These are phyloP conservation scores for Sutorius eximius DNA, from an alignment of 1,284 basidiomycete species.

Conservation along the genomic window DNA sequence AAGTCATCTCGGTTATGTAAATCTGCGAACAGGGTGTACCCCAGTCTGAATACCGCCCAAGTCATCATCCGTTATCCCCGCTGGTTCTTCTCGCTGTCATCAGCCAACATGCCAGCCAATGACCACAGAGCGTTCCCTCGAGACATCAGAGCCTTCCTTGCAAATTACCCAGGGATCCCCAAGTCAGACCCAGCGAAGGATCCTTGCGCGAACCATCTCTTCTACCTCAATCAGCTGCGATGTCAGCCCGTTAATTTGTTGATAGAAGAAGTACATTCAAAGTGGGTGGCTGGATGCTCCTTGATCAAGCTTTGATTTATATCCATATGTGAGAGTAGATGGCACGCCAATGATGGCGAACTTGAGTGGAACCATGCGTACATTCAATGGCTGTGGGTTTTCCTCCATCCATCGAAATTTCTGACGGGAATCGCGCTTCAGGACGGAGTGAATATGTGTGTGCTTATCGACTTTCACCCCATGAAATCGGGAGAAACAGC, in stretches of 20 bases:
- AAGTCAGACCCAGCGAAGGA: slow-evolving; percentile 37
- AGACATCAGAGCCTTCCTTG: slow-evolving; percentile 64
- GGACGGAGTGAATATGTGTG: slow-evolving; percentile 63
- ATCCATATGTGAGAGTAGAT: slow-evolving; percentile 40
- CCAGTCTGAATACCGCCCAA: background rate
- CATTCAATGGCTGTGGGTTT: slow-evolving; percentile 71
- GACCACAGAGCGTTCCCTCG: slow-evolving; percentile 38
- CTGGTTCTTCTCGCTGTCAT: slow-evolving; percentile 11
- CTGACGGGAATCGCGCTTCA: slow-evolving; percentile 26
- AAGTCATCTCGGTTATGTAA: background rate
- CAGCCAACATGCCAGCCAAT: slow-evolving; percentile 17
- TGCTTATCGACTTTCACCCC: slow-evolving; percentile 63
- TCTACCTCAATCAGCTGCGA: slow-evolving; percentile 58
- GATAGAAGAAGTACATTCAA: slow-evolving; percentile 63
- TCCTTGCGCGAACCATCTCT: slow-evolving; percentile 54
- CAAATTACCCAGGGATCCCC: slow-evolving; percentile 51
- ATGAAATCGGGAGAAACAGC: slow-evolving; percentile 61
- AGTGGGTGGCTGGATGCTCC: slow-evolving; percentile 38
- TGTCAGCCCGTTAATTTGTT: slow-evolving; percentile 62
- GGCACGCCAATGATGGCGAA: slow-evolving; percentile 60
- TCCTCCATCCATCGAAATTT: background rate
- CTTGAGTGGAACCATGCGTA: slow-evolving; percentile 71
- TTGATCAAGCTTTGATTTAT: background rate
- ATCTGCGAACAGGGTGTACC: background rate
- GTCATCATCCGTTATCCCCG: slow-evolving; percentile 21